phyloP scores from a whole-genome alignment of 306 rosid species.

The Pyrus pyrifolia region DNA sequence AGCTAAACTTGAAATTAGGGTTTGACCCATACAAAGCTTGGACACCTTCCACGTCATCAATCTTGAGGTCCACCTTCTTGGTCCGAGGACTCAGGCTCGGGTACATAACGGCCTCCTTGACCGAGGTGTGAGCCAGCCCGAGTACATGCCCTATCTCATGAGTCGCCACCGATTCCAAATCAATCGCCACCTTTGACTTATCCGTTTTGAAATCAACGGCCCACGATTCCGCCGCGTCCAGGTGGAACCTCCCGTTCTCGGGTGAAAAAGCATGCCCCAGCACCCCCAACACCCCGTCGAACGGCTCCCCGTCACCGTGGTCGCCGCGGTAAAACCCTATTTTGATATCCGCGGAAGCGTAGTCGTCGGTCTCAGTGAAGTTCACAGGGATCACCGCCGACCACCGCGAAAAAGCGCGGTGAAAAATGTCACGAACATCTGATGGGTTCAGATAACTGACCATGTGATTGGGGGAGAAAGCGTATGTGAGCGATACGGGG shows the following conservation, averaged over 20 bases:
- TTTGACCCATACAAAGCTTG: slow-evolving; percentile 84
- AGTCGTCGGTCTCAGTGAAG: slow-evolving; percentile 37
- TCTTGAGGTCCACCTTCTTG: slow-evolving; percentile 53
- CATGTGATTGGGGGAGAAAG: slow-evolving; percentile 43
- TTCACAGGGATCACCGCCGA: slow-evolving; percentile 77
- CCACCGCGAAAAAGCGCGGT: slow-evolving; percentile 71
- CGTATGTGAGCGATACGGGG: slow-evolving; percentile 59
- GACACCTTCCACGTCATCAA: slow-evolving; percentile 89
- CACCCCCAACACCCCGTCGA: slow-evolving; percentile 81
- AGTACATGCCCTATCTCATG: slow-evolving; percentile 97
- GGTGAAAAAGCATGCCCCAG: slow-evolving; percentile 93
- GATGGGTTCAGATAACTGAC: slow-evolving; percentile 37
- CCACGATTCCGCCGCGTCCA: slow-evolving; percentile 83
- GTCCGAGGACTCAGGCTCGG: slow-evolving; percentile 75
- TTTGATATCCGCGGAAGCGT: slow-evolving; percentile 51
- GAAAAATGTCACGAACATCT: slow-evolving; percentile 41
- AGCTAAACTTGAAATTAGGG: slow-evolving; percentile 56
- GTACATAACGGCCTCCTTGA: slow-evolving; percentile 81
- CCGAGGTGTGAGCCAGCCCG: slow-evolving; percentile 73
- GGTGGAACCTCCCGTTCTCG: slow-evolving; percentile 75
- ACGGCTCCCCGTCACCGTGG: slow-evolving; percentile 93
- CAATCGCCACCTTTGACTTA: slow-evolving; percentile 70
- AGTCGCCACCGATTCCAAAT: slow-evolving; percentile 88
- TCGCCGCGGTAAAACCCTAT: slow-evolving; percentile 75
- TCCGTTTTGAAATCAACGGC: slow-evolving; percentile 58